Conservation (phyloP, 2,329 filamentous ascomycete genomes). For the Exophiala aquamarina region DNA sequence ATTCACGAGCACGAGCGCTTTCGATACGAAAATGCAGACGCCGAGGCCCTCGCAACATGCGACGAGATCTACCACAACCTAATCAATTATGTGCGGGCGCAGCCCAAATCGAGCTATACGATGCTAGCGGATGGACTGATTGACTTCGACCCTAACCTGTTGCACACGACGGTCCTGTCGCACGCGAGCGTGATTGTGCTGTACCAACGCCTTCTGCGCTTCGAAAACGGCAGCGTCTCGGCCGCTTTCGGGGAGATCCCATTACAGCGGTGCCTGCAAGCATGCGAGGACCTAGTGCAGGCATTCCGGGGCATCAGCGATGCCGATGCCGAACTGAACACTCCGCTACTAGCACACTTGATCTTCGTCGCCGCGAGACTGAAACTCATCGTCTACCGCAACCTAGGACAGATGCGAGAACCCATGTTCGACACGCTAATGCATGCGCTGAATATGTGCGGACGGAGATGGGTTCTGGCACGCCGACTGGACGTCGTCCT, state of each 20-base stretch:
- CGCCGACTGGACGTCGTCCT: constrained; percentile 25
- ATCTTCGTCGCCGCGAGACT: constrained; percentile 25
- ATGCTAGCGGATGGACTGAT: constrained; percentile 26
- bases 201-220: constrained; percentile 23
- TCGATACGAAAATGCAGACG: constrained; percentile 16
- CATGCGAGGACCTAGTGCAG: constrained; percentile 23
- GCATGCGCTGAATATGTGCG: constrained; percentile 30
- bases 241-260: constrained; percentile 14
- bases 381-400: constrained; percentile 23
- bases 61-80: constrained; percentile 29
- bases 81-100: constrained; percentile 22
- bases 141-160: constrained; percentile 27
- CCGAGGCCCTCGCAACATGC: constrained; percentile 18
- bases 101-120: constrained; percentile 24
- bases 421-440: constrained; percentile 27
- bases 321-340: constrained; percentile 26
- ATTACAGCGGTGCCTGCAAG: constrained; percentile 21
- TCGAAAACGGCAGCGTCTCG: constrained; percentile 1
- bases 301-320: constrained; percentile 26
- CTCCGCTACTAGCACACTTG: constrained; percentile 21
- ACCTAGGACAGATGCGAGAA: constrained; percentile 12
- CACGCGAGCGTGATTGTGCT: constrained; percentile 25
- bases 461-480: constrained; percentile 26
- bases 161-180: constrained; percentile 23
- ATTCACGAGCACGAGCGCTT: constrained; percentile 19